Conservation (phyloP, 257 asterid genomes). For the Nicotiana tabacum region DNA sequence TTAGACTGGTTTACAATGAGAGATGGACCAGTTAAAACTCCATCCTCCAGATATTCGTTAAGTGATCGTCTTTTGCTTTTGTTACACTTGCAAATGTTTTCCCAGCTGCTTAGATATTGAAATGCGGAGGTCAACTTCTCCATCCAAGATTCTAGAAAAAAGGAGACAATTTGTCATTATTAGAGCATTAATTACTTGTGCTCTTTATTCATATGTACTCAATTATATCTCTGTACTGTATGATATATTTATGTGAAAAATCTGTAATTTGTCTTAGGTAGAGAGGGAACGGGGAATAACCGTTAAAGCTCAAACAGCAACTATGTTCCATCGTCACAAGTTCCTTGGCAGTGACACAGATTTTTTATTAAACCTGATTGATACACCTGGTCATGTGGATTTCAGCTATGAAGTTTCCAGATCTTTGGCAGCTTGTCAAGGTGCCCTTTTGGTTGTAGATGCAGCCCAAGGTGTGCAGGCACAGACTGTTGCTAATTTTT, state of each 20-base stretch:
- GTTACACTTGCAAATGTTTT: not conserved
- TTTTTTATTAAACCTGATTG: conserved; percentile 74
- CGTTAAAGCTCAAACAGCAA: conserved; percentile 97
- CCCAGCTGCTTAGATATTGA: not conserved
- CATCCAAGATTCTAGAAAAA: not conserved
- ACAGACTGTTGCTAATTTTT: conserved; percentile 95
- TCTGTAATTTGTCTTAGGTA: conserved; percentile 50
- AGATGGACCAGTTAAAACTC: not conserved
- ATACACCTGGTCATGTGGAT: conserved; percentile 99
- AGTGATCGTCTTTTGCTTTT: not conserved
- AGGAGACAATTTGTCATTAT: not conserved
- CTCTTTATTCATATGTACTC: conserved; percentile 5
- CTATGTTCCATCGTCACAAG: conserved; percentile 86
- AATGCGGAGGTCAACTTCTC: not conserved
- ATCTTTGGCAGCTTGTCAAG: conserved; percentile 98
- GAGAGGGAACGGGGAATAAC: conserved; percentile 98
- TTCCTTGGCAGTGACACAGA: conserved; percentile 47
- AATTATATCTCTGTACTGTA: not conserved
- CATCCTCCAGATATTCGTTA: not conserved
- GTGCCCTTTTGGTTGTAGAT: conserved; percentile 92
- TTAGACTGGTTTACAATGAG: not conserved
- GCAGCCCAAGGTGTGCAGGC: conserved; percentile 99
- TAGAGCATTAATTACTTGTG: not conserved
- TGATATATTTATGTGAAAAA: conserved; percentile 9
- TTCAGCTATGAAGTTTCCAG: conserved; percentile 95